Evolutionary conservation across 1,139 yeast genomes (phyloP).

Genomic region (Eremothecium coryli): DNA sequence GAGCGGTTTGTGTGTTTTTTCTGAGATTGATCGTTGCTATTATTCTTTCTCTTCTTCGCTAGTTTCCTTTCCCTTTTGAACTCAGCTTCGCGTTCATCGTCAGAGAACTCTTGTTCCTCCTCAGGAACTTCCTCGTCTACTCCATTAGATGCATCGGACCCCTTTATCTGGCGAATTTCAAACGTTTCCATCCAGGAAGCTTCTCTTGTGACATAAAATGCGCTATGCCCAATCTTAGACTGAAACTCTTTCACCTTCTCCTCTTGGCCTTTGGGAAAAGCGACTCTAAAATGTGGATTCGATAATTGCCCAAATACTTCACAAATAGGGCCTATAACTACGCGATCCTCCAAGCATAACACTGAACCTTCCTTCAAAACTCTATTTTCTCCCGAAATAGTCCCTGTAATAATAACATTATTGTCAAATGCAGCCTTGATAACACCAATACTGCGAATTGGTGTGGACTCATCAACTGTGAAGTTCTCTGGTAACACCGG

Average conservation of each 20-base stretch:
- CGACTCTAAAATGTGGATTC: slow-evolving; percentile 72
- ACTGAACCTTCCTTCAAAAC: slow-evolving; percentile 76
- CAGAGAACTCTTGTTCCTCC: slow-evolving; percentile 91
- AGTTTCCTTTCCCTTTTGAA: slow-evolving; percentile 42
- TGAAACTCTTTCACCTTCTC: slow-evolving; percentile 37
- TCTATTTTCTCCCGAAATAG: slow-evolving; percentile 75
- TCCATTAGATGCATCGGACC: slow-evolving; percentile 91
- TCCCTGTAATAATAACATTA: slow-evolving; percentile 63
- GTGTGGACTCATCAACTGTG: slow-evolving; percentile 46
- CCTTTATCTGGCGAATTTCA: slow-evolving; percentile 57
- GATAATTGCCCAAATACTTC: slow-evolving; percentile 90
- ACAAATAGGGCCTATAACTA: slow-evolving; percentile 69
- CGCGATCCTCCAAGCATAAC: slow-evolving; percentile 65
- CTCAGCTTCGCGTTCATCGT: slow-evolving; percentile 68
- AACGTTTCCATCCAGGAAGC: slow-evolving; percentile 76
- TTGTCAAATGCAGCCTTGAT: slow-evolving; percentile 62
- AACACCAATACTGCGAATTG: slow-evolving; percentile 67
- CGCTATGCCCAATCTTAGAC: slow-evolving; percentile 46
- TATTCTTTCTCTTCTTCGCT: slow-evolving; percentile 44
- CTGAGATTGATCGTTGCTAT: slow-evolving; percentile 26
- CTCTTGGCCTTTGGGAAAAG: slow-evolving; percentile 50
- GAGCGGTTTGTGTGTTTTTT: slow-evolving; percentile 6
- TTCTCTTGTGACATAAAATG: slow-evolving; percentile 70
- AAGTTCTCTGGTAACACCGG: slow-evolving; percentile 65
- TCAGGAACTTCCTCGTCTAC: slow-evolving; percentile 91